These are phyloP conservation scores for Neotropicomus parvogracilis DNA, from an alignment of 1,284 basidiomycete species.

Conservation along the genomic window DNA sequence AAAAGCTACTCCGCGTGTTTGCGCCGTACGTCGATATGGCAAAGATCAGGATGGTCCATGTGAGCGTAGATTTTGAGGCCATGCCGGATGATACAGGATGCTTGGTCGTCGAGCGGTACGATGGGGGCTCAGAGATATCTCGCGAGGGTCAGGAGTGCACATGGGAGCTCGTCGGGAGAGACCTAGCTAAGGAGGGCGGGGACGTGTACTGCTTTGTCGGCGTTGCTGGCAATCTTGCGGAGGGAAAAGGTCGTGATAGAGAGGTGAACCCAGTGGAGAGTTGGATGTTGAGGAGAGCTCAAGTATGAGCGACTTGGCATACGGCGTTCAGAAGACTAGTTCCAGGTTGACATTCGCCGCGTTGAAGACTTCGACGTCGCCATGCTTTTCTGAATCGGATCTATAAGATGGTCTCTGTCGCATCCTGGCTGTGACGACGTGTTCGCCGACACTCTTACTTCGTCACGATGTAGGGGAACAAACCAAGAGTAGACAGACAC, in stretches of 20 bases:
- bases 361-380: no score
- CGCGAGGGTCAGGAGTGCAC: not conserved
- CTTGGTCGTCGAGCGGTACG: constrained; percentile 12
- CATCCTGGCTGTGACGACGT: no score
- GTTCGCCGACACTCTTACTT: no score
- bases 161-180: constrained; percentile 12
- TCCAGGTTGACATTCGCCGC: no score
- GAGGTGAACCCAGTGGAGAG: not conserved
- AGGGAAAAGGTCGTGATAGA: not conserved
- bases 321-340: no score
- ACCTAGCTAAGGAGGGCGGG: constrained; percentile 7
- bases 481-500: no score
- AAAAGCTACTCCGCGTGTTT: constrained; percentile 35
- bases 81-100: constrained; percentile 22
- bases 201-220: constrained; percentile 15
- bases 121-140: not conserved
- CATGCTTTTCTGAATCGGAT: no score
- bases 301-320: not conserved
- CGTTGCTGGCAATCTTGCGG: not conserved
- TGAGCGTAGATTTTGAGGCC: constrained; percentile 37
- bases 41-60: constrained; percentile 35
- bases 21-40: constrained; percentile 32
- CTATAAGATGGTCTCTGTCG: no score
- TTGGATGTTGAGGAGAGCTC: constrained; percentile 12
- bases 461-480: no score